These are phyloP conservation scores for Debaryomycetaceae sp. DNA, from an alignment of 1,139 yeast species.

Conservation along the genomic window DNA sequence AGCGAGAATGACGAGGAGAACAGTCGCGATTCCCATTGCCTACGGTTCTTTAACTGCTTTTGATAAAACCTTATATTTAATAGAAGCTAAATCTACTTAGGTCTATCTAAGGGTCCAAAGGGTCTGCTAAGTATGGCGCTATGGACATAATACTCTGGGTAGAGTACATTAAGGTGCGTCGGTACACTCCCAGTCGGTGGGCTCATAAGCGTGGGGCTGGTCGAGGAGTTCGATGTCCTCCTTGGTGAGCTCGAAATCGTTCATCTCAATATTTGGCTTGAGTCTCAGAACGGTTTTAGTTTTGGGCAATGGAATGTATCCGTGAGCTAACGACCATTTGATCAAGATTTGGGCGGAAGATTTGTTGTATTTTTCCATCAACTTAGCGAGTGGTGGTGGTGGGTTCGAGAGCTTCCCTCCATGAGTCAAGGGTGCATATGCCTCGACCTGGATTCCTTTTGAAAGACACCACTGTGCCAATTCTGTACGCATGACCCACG, in stretches of 20 bases:
- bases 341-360: constrained; percentile 32
- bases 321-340: constrained; percentile 40
- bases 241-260: constrained; percentile 45
- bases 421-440: constrained; percentile 39
- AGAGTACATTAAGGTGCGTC: constrained; percentile 1
- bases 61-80: no score
- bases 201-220: constrained; percentile 47
- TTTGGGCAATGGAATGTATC: constrained; percentile 40
- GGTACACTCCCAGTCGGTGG: constrained; percentile 4
- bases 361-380: constrained; percentile 23
- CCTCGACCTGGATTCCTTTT: constrained; percentile 31
- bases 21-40: no score
- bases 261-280: constrained; percentile 37
- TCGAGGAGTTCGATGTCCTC: constrained; percentile 38
- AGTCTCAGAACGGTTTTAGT: constrained; percentile 26
- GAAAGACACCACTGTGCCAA: constrained; percentile 51
- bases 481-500: constrained; percentile 71
- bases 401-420: constrained; percentile 26
- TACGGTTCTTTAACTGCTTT: no score
- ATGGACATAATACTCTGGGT: no score
- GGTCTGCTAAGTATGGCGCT: no score
- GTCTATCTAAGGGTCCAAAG: no score
- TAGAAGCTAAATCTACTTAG: no score
- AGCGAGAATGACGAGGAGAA: no score
- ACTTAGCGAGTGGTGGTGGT: constrained; percentile 15